A percentile compares a stretch with the other conserved stretches of the same genome.
Conservation (phyloP, 352 stramenopile genomes). For the Globisporangium nagaii region DNA sequence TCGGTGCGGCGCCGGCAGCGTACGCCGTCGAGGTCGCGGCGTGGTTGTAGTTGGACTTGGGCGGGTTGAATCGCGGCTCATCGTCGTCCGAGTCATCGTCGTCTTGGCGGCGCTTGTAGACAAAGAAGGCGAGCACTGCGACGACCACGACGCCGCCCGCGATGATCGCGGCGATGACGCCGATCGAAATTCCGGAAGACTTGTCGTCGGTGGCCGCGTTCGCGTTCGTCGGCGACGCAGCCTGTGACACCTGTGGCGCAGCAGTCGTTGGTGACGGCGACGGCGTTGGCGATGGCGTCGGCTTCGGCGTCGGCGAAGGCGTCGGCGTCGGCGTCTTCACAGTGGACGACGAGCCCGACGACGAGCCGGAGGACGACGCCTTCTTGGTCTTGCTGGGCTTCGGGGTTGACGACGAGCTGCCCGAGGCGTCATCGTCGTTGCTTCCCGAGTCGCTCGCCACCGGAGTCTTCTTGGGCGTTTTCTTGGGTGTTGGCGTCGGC, state of each 20-base stretch:
- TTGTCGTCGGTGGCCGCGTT: slow-evolving; percentile 15
- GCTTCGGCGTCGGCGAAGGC: slow-evolving; percentile 19
- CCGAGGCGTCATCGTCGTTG: slow-evolving; percentile 13
- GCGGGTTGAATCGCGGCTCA: slow-evolving; percentile 14
- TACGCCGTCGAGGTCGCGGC: slow-evolving; percentile 8
- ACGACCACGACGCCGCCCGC: slow-evolving; percentile 30
- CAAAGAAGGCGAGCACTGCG: slow-evolving; percentile 46
- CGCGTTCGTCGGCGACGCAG: slow-evolving; percentile 24
- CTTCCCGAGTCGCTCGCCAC: slow-evolving; percentile 18
- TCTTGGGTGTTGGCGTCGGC: slow-evolving; percentile 15
- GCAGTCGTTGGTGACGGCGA: slow-evolving; percentile 12
- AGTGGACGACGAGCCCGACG: slow-evolving; percentile 14
- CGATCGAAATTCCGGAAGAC: slow-evolving; percentile 26
- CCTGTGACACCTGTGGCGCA: slow-evolving; percentile 12
- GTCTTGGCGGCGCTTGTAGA: slow-evolving; percentile 51
- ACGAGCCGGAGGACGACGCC: slow-evolving; percentile 11
- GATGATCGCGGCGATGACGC: slow-evolving; percentile 49
- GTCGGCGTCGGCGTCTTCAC: slow-evolving; percentile 20
- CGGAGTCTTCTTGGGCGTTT: slow-evolving; percentile 19
- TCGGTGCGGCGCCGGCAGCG: slow-evolving; percentile 12
- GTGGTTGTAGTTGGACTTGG: slow-evolving; percentile 14
- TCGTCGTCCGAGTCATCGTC: slow-evolving; percentile 67
- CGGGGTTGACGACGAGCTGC: slow-evolving; percentile 4
- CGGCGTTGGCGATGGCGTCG: slow-evolving; percentile 9
- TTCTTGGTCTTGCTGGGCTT: slow-evolving; percentile 4